Evolutionary conservation across 495 filamentous ascomycete species (phyloP), one percentile per base, ranked within the genome.

Genomic region (Talaromyces stipitatus): DNA sequence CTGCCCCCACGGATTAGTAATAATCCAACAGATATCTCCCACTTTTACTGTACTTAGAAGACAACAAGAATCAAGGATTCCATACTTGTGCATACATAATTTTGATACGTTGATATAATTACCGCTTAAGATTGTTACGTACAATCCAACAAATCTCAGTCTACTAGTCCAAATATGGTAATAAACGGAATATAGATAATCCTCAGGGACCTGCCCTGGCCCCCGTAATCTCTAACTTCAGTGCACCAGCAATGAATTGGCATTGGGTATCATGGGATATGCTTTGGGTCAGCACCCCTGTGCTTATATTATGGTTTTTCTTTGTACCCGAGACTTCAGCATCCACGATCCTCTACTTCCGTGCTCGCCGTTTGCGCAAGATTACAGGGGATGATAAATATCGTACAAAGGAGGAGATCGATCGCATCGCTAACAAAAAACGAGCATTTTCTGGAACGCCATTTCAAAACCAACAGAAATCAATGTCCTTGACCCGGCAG

Each of bases 301-400:
- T 78, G n/a, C 71, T 78, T 43, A 58, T 83, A 2, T 28, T 74
- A 2, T 61, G 82, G 50, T 76, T 84, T 50, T 64, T 84, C 57
- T 68, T 72, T 43, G 62, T 84, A 0, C 82, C 82, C 0, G 82
- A 85, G 62, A 85, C 82, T 0, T 79, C 74, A 9, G 71, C 79
- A 23, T 69, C 73, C 0, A 84, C 80, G 60, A 83, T 85, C 62
- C 73, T 85, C n/a, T 66, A 72, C 28, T 73, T 76, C 2, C 76
- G 82, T 2, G 82, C 82, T 5, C 60, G 65, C 5, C 77, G 82
- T 7, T 62, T 85, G 0, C 72, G 81, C 11, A 61, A 61, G 16
- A 45, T 70, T 12, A 78, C 72, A 0, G 71, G 72, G 0, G 67
- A 75, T 38, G n/a, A n/a, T n/a, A n/a, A n/a, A n/a, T n/a, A n/a